Evolutionary conservation across 2,329 filamentous ascomycete genomes (phyloP).

Genomic region (Penicillium griseofulvum): DNA sequence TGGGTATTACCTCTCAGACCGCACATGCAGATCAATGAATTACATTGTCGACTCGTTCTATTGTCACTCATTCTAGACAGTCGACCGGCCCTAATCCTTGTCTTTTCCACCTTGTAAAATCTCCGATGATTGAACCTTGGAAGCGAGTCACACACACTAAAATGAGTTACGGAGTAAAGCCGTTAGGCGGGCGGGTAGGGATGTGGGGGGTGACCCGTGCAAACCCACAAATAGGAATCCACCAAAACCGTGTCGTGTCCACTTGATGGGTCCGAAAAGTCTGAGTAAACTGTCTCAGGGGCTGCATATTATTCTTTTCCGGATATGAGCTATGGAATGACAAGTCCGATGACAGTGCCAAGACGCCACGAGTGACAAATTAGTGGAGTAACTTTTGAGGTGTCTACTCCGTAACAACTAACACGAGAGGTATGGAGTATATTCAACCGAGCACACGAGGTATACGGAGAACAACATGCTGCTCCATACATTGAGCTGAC

Average conservation of each 20-base stretch:
- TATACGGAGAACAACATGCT: too few relatives aligned
- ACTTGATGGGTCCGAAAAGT: background rate
- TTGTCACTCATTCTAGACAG: background rate
- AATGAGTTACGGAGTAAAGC: background rate
- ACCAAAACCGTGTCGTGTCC: background rate
- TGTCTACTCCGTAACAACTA: background rate
- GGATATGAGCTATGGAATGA: background rate
- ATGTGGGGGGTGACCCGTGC: background rate
- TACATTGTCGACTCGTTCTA: background rate
- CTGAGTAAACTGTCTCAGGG: background rate
- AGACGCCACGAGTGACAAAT: background rate
- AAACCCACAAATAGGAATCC: background rate
- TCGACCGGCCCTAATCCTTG: background rate
- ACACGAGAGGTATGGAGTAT: background rate
- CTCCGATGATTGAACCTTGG: background rate
- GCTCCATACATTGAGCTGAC: background rate
- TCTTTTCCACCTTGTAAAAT: background rate
- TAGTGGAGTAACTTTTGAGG: background rate
- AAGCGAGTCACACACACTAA: background rate
- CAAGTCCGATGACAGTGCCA: background rate
- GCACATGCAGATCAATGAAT: background rate
- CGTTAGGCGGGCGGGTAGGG: background rate
- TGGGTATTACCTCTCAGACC: background rate
- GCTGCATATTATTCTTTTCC: background rate
- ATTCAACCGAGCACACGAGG: background rate